A percentile compares a stretch with the other conserved stretches of the same genome.
Conservation (phyloP, 768 basidiomycete species). For the Suillus clintonianus region DNA sequence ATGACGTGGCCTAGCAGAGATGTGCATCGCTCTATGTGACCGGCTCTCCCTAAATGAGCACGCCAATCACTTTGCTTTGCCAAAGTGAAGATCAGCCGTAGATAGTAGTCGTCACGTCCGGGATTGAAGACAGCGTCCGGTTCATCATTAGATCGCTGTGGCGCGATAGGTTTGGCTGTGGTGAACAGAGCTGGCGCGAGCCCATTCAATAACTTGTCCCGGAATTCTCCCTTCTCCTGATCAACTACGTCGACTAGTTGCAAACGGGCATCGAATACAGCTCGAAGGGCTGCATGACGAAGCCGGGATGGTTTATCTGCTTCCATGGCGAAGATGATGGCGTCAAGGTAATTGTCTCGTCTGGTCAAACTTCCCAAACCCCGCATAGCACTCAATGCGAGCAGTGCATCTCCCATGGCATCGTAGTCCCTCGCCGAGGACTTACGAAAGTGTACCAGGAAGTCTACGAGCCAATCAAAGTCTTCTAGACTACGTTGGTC, state of each 20-base stretch:
- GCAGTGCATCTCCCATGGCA: slow-evolving; percentile 7
- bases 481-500: neutral
- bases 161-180: neutral
- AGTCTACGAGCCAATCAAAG: slow-evolving; percentile 8
- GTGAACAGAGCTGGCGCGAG: neutral
- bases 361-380: neutral
- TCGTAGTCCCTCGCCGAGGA: neutral
- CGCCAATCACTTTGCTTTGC: neutral
- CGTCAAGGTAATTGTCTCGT: neutral
- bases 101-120: neutral
- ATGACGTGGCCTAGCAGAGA: slow-evolving; percentile 1
- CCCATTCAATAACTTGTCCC: neutral
- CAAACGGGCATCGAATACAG: neutral
- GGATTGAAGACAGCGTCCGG: neutral
- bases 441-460: slow-evolving; percentile 1
- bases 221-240: neutral
- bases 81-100: neutral
- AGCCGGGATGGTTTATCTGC: slow-evolving; percentile 4
- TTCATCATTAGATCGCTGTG: neutral
- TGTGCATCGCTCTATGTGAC: neutral
- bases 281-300: slow-evolving; percentile 7
- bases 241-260: neutral
- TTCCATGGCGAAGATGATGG: slow-evolving; percentile 3
- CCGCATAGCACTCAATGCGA: slow-evolving; percentile 5
- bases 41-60: neutral